Base-by-base conservation (phyloP, 2,329 filamentous ascomycete genomes). In the Raffaelea deltoideospora region DNA sequence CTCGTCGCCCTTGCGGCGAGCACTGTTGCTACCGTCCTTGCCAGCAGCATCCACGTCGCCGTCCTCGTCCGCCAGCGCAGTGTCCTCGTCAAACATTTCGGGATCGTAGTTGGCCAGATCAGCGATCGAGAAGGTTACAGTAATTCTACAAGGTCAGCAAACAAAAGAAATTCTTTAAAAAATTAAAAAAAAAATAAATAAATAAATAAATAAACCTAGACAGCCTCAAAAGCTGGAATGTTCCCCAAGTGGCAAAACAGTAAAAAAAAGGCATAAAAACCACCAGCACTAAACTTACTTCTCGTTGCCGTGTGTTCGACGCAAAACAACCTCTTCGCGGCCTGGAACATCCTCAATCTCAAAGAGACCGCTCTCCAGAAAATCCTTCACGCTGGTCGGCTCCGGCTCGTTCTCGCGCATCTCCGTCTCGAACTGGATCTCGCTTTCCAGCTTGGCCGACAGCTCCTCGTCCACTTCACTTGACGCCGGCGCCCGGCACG, bases 301-400 rank as follows among this genome's bases (percentile, higher is more conserved):
- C 67, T 98, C 90, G 44, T 93, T 78, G 50, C 81, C 82, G 52
- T 83, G 88, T 45, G 72, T 79, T 52, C 87, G 80, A 42, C 76
- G 80, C 47, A 98, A 69, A 51, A 80, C 69, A 47, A 98, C 82
- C 48, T 94, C 85, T 63, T 96, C 83, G 58, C 85, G 72, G 43
- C 90, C 90, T 21, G 79, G 68, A 23, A 69, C 74, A 59, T 98
- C 90, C 51, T 83, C 67, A 43, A 90, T 69, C 68, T 88, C 69
- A 59, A 86, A 98, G 29, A 79, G 72, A 53, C 79, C 78, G 63
- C 84, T 88, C 53, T 88, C 76, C 33, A 95, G 62, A 60, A 92
- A 95, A 56, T 90, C 83, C 62, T 85, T 79, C 57, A 95, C 72
- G 56, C 78, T 82, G 44, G 76, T 69, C 29, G 85, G 79, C 46